Evolutionary conservation across 371 early-diverging fungal species (phyloP).

Genomic region (Smittium culicis): DNA sequence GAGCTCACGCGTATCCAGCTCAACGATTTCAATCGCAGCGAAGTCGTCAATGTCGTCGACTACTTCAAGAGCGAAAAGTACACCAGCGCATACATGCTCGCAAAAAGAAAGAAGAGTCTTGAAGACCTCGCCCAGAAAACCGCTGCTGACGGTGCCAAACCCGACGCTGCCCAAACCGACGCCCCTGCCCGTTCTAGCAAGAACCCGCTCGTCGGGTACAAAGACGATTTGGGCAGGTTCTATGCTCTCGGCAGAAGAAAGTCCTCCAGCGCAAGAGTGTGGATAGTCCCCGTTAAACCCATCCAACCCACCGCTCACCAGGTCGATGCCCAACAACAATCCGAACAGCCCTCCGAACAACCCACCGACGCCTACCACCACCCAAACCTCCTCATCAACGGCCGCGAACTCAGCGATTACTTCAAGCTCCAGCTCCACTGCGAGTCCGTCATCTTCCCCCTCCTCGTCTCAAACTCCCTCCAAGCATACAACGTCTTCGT

Average conservation of each 20-base stretch:
- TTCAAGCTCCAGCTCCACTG: conserved; percentile 53
- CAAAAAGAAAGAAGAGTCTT: neutral
- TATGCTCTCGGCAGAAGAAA: conserved; percentile 75
- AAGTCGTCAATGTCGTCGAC: conserved; percentile 5
- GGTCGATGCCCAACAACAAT: neutral
- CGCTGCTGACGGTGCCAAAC: neutral
- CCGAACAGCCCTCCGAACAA: neutral
- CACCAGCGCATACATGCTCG: conserved; percentile 3
- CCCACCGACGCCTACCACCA: neutral
- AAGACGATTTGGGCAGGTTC: conserved; percentile 63
- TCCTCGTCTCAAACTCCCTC: conserved; percentile 44
- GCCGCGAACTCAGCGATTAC: conserved; percentile 56
- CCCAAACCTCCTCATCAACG: conserved; percentile 61
- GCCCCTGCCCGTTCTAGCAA: conserved; percentile 4
- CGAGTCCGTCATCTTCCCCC: conserved; percentile 57
- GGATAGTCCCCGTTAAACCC: conserved; percentile 61
- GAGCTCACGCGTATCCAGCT: conserved; percentile 7
- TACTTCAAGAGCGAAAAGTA: conserved; percentile 6
- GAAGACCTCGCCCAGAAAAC: neutral
- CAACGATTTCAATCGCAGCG: conserved; percentile 8
- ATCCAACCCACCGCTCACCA: conserved; percentile 10
- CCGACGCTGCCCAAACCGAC: neutral
- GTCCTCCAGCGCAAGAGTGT: conserved; percentile 62
- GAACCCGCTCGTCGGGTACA: conserved; percentile 27
- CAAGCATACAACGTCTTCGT: conserved; percentile 81